Conservation (phyloP, 2,329 filamentous ascomycete species). For the Aspergillus novoparasiticus region DNA sequence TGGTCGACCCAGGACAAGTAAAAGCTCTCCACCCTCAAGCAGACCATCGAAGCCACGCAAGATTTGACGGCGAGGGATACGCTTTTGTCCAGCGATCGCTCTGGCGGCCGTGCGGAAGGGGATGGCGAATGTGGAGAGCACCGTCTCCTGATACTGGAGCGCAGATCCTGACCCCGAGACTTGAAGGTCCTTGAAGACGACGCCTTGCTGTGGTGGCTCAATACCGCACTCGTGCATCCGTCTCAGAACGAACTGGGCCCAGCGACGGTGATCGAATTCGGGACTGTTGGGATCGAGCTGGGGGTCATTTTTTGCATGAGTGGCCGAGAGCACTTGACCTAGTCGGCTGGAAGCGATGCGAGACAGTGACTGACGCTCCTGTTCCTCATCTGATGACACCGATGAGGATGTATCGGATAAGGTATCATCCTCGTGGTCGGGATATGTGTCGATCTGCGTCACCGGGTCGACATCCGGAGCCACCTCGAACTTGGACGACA, state of each 20-base stretch:
- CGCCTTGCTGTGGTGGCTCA: constrained; percentile 22
- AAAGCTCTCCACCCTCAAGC: constrained; percentile 71
- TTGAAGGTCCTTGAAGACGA: constrained; percentile 28
- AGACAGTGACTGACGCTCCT: neutral
- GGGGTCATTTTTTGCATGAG: constrained; percentile 19
- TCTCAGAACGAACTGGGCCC: constrained; percentile 26
- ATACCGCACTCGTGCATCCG: constrained; percentile 26
- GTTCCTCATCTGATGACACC: neutral
- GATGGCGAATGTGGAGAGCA: constrained; percentile 23
- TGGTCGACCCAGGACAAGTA: constrained; percentile 68
- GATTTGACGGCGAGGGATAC: constrained; percentile 40
- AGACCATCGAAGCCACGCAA: neutral
- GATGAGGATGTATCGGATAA: neutral
- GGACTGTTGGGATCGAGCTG: constrained; percentile 26
- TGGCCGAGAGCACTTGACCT: constrained; percentile 22
- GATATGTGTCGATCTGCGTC: neutral
- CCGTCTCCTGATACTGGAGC: constrained; percentile 28
- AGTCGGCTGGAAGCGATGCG: constrained; percentile 28
- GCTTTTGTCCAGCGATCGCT: constrained; percentile 30
- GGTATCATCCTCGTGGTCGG: neutral
- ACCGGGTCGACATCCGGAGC: neutral
- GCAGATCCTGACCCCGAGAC: constrained; percentile 29
- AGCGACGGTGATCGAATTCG: constrained; percentile 28
- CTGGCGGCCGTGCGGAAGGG: constrained; percentile 36
- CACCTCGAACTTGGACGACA: neutral